phyloP scores from a whole-genome alignment of 306 rosid genomes.

The Prunus campanulata region DNA sequence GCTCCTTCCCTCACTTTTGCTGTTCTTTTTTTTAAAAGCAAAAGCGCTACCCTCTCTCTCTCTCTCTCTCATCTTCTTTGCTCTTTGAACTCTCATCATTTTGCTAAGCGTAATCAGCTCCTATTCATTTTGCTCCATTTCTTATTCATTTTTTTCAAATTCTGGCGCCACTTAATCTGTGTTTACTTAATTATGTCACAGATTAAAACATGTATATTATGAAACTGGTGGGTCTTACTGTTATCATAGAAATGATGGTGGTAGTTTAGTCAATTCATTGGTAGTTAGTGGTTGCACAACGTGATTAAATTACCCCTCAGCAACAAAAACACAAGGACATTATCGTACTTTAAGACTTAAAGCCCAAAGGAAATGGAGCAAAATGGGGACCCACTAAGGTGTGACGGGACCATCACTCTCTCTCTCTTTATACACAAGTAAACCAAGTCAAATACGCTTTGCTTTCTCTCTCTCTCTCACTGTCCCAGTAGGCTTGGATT shows the following conservation, averaged over 20 bases:
- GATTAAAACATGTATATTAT: no score
- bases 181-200: not conserved
- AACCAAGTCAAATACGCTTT: constrained; percentile 17
- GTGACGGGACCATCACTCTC: constrained; percentile 7
- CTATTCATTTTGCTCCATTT: not conserved
- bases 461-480: not conserved
- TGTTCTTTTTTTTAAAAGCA: constrained; percentile 18
- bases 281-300: not conserved
- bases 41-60: not conserved
- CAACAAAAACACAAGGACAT: constrained; percentile 10
- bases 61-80: not conserved
- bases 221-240: not conserved
- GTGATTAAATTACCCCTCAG: not conserved
- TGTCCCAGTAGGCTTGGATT: not conserved
- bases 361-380: not conserved
- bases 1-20: constrained; percentile 33
- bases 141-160: not conserved
- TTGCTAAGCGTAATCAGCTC: not conserved
- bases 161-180: not conserved
- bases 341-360: constrained; percentile 3
- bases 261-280: not conserved
- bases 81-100: not conserved
- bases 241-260: not conserved
- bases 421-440: not conserved
- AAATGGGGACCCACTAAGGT: constrained; percentile 26